These are phyloP conservation scores for Anaeramoeba flamelloides DNA, from an alignment of 78 protist genomes.

Conservation along the genomic window DNA sequence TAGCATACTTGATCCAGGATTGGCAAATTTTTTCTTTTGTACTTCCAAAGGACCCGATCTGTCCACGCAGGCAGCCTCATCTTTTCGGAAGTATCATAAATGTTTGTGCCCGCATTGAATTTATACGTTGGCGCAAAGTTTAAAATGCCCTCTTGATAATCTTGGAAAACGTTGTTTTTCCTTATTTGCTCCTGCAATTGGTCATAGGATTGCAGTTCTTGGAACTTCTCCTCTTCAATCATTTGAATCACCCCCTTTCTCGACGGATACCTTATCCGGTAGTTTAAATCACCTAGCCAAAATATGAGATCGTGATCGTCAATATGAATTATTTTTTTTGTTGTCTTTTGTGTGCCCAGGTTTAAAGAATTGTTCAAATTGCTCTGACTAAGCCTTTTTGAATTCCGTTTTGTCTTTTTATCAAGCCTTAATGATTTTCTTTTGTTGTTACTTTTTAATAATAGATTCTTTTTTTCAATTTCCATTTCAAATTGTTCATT, in stretches of 20 bases:
- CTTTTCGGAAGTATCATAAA: slow-evolving; percentile 29
- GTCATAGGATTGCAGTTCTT: slow-evolving; percentile 26
- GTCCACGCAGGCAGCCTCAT: slow-evolving; percentile 19
- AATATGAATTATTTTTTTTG: background rate
- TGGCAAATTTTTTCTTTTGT: background rate
- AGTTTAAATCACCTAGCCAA: slow-evolving; percentile 82
- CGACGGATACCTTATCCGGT: slow-evolving; percentile 42
- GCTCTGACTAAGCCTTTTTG: background rate
- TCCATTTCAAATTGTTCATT: too few species aligned
- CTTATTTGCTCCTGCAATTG: slow-evolving; percentile 18
- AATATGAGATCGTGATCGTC: slow-evolving; percentile 17
- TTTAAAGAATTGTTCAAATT: too few species aligned
- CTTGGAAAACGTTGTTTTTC: slow-evolving; percentile 34
- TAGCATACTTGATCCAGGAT: background rate
- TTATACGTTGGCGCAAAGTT: slow-evolving; percentile 75
- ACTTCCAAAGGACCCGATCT: slow-evolving; percentile 11
- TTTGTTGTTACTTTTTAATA: background rate
- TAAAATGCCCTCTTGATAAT: slow-evolving; percentile 51
- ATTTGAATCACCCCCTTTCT: slow-evolving; percentile 25
- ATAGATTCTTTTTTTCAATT: too few species aligned
- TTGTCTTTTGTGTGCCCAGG: background rate
- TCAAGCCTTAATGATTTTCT: too few species aligned
- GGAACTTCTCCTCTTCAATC: slow-evolving; percentile 23
- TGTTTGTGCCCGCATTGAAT: slow-evolving; percentile 47
- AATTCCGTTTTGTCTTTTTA: too few species aligned